A percentile compares a stretch with the other conserved stretches of the same genome.
Evolutionary conservation across 768 basidiomycete species (phyloP).

Genomic region (Nevesoporus exiguus): DNA sequence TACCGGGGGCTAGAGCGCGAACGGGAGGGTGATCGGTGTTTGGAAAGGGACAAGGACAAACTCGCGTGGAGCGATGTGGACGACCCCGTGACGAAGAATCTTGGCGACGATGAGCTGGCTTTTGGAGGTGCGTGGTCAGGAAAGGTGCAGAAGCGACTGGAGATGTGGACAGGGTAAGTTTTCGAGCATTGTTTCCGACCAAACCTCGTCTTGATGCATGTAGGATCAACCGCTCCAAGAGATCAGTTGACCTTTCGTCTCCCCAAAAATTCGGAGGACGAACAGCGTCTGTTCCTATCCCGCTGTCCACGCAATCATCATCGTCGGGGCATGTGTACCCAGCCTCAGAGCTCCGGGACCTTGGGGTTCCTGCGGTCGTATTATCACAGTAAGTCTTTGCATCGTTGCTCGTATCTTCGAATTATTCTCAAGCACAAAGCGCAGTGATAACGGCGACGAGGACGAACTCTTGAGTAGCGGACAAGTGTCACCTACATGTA

Average conservation of each 20-base stretch:
- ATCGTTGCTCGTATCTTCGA: background rate
- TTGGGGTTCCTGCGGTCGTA: conserved; percentile 38
- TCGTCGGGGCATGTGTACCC: conserved; percentile 30
- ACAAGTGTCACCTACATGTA: conserved; percentile 70
- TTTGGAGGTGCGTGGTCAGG: conserved; percentile 39
- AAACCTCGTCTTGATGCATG: conserved; percentile 7
- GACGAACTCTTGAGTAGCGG: conserved; percentile 77
- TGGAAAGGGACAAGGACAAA: conserved; percentile 30
- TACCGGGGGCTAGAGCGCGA: conserved; percentile 23
- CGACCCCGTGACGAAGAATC: conserved; percentile 20
- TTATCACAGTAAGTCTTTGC: conserved; percentile 35
- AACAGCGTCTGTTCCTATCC: conserved; percentile 29
- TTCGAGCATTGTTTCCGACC: background rate
- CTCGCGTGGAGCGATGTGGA: conserved; percentile 31
- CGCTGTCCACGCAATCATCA: conserved; percentile 34
- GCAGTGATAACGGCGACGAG: conserved; percentile 42
- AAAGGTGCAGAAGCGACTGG: conserved; percentile 45
- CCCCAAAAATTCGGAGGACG: conserved; percentile 22
- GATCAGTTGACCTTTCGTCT: conserved; percentile 25
- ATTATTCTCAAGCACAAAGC: background rate
- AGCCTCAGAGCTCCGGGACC: conserved; percentile 25
- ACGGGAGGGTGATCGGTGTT: conserved; percentile 24
- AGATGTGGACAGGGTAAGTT: conserved; percentile 47
- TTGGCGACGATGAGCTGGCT: conserved; percentile 30
- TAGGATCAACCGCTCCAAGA: conserved; percentile 36